Evolutionary conservation across 148 eudicot species (phyloP), one percentile per base, ranked within the genome.

Genomic region (Rhododendron griersonianum): DNA sequence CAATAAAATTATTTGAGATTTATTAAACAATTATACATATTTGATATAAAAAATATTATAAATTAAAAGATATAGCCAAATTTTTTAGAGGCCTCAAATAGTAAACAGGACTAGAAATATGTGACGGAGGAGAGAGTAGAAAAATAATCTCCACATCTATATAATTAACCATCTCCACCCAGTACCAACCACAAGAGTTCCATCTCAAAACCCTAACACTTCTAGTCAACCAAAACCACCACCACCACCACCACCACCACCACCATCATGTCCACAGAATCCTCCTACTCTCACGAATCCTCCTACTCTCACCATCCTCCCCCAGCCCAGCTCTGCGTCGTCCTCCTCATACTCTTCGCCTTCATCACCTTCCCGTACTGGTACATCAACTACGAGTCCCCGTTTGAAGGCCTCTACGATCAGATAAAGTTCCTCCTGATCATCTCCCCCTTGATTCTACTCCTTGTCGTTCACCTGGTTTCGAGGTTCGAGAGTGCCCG

Each of bases 351-450:
- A 18, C 88, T 94, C 65, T 84, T 91, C 87, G 79, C 80, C 81
- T 92, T 94, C 86, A 63, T 94, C 25, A 88, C 93, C 37, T 85
- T 90, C 87, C 88, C 94, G 30, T 41, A 41, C 45, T 94, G 94
- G 94, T 91, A 90, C 91, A 79, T 86, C 81, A 90, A 86, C 86
- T 89, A 79, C 75, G 96, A 91, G 57, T 85, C 94, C 18, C 53
- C 87, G 0, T 84, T 92, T 59, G 93, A 91, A 44, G 91, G 87
- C 69, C 30, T 94, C 2, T 87, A 92, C 61, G 91, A 87, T 23
- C 92, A 91, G 59, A 84, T 94, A 23, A 94, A 91, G 86, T 87
- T 94, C 15, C 35, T 88, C 2, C 89, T 94, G 28, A 91, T 92
- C 57, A 63, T 89, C 1, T 90, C 92, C 19, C 96, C 96, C 2